Base-by-base conservation (phyloP, 2,329 filamentous ascomycete genomes). In the Furcasterigmium furcatum region DNA sequence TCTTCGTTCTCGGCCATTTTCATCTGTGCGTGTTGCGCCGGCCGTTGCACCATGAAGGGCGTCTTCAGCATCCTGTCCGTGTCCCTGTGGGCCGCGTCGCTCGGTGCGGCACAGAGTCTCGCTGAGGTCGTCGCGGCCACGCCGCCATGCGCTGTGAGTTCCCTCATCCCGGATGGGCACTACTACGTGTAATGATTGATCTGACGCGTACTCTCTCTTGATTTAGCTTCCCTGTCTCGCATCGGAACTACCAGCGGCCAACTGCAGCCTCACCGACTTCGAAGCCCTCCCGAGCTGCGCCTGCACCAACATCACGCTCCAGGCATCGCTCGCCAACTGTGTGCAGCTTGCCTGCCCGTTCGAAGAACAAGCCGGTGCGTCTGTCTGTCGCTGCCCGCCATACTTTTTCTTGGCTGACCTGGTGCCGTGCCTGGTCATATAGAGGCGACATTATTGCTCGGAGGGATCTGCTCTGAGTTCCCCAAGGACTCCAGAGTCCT, bases 341-440 rank as follows among this genome's bases (percentile, higher is more conserved):
- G 53, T 53, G 27, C 53, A 55, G 30, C 44, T 50, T 9, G 47
- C 38, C 3, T 56, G 54, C 29, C 21, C 14, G 13, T 47, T 53
- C 21, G 41, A 47, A 18, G 54, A 56, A 27, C 53, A 54, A 22
- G 50, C 44, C 22, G 36, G 45, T 44, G 27, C 24, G 45, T 48
- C 18, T 24, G n/a, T n/a, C n/a, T n/a, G n/a, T n/a, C n/a, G n/a
- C n/a, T n/a, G n/a, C n/a, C 19, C 9, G 9, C 34, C 5, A 9
- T 44, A 9, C 4, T 3, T 9, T 10, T 13, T 12, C 10, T 24
- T 4, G 3, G 34, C 8, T 14, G 9, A 18, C 16, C 27, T 41
- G 32, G 16, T 42, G 9, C 14, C 43, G 25, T 29, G 22, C 30
- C 38, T 20, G 21, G 3, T 9, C 13, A 32, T 13, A 7, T 4